These are phyloP conservation scores for Aspergillus sp. DNA, from an alignment of 2,329 filamentous ascomycete species.

Conservation along the genomic window DNA sequence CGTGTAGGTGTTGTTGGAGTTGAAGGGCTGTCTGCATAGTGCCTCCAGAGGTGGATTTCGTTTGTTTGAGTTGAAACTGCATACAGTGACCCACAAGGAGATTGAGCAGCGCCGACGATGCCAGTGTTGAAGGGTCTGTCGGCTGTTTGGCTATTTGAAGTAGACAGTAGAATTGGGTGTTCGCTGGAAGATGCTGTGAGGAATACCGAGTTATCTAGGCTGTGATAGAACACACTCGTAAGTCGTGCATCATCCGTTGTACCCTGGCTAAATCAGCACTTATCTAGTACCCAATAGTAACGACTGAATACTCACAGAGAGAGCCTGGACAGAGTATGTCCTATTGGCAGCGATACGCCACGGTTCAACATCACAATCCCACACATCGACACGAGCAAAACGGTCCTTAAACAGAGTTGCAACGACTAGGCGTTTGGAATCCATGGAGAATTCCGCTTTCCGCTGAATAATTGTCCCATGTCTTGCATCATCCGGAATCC, in stretches of 20 bases:
- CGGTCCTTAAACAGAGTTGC: conserved; percentile 27
- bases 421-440: conserved; percentile 24
- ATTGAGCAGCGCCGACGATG: conserved; percentile 28
- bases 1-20: conserved; percentile 10
- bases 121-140: conserved; percentile 24
- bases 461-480: conserved; percentile 17
- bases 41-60: conserved; percentile 29
- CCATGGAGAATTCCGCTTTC: conserved; percentile 26
- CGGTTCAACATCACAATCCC: conserved; percentile 12
- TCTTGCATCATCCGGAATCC: conserved; percentile 1
- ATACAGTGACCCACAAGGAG: conserved; percentile 23
- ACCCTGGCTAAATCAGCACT: conserved; percentile 14
- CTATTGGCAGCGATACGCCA: conserved; percentile 9
- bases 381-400: conserved; percentile 15
- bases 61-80: conserved; percentile 27
- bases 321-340: conserved; percentile 11
- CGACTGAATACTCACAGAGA: conserved; percentile 7
- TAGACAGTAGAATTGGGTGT: conserved; percentile 12
- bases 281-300: background rate
- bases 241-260: conserved; percentile 28
- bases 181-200: conserved; percentile 19
- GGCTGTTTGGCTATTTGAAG: conserved; percentile 12
- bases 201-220: conserved; percentile 17
- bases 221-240: conserved; percentile 28
- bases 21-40: conserved; percentile 16